Evolutionary conservation across 2,329 filamentous ascomycete genomes (phyloP), one percentile per base, ranked within the genome.

Genomic region (Whalleya microplaca): DNA sequence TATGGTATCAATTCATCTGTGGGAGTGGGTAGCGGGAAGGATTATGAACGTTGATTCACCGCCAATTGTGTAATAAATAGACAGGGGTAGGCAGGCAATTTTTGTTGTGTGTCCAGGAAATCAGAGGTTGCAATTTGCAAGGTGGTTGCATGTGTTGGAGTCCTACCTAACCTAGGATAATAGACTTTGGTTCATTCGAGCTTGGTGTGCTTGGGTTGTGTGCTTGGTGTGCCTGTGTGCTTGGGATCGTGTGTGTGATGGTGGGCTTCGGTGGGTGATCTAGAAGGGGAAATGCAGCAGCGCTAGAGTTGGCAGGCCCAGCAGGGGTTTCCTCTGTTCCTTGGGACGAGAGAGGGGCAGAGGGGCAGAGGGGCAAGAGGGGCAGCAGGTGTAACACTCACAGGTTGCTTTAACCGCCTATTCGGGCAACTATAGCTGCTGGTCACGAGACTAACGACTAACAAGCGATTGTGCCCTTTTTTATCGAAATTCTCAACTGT

Each of bases 31-130:
- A 55, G 43, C 46, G 21, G 53, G n/a, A n/a, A n/a, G n/a, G n/a
- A n/a, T 55, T 51, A 55, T 47, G 41, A 37, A 16, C 9, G 27
- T 41, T 56, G 61, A 58, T 69, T 68, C 64, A 69, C 67, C 66
- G 66, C 67, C 59, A 61, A 65, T 65, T 64, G 59, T 64, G 63
- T 49, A 58, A 50, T 23, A 54, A 48, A 50, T 29, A 19, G 48
- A 57, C 51, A 57, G 58, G 61, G 59, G 32, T 29, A 53, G 21
- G 47, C 29, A 43, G 57, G 43, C 18, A 48, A 27, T 27, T n/a
- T 29, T 29, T 29, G 32, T 37, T 6, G 4, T 37, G 23, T 27
- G 23, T 27, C 23, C 4, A 27, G 23, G 23, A 27, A 27, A 27
- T n/a, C n/a, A 27, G 23, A 27, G 9, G 23, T 27, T 9, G 23